A percentile compares a stretch with the other conserved stretches of the same genome.
These are phyloP conservation scores for Eimeria necatrix DNA, from an alignment of 169 alveolate genomes.

Conservation along the genomic window DNA sequence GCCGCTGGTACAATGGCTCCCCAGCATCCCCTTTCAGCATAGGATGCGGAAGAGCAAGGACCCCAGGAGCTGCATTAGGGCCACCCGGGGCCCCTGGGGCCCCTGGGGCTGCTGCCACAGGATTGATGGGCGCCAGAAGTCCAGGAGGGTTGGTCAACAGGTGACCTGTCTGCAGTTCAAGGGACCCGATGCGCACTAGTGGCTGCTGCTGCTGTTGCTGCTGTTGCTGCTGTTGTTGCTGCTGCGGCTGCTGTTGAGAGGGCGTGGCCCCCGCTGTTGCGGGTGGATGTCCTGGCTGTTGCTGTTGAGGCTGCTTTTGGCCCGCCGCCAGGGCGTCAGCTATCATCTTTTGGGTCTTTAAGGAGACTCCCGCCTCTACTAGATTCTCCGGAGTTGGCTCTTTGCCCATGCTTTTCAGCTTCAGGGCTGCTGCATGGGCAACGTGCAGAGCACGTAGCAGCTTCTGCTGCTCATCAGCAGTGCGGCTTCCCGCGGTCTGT, in stretches of 20 bases:
- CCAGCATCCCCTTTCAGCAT: not conserved
- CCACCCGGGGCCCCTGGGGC: not conserved
- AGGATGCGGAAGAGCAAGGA: too few species aligned
- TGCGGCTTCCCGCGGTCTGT: not conserved
- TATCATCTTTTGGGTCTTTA: not conserved
- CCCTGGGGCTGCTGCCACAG: not conserved
- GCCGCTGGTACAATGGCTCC: not conserved
- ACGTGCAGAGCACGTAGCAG: not conserved
- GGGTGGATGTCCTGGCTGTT: not conserved
- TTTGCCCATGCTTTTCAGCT: not conserved
- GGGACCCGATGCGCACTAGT: not conserved
- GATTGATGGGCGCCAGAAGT: too few species aligned
- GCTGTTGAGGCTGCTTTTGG: not conserved
- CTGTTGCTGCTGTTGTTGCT: conserved; percentile 24
- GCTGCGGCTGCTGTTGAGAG: not conserved
- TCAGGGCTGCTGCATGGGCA: not conserved
- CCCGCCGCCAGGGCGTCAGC: not conserved
- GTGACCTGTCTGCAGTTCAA: not conserved
- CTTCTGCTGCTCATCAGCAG: not conserved
- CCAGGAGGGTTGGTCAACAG: not conserved
- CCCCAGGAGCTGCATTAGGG: not conserved
- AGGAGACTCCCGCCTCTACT: not conserved
- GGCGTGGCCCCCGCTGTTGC: not conserved
- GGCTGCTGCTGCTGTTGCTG: conserved; percentile 21
- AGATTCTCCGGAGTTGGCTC: not conserved